Evolutionary conservation across 2,329 filamentous ascomycete genomes (phyloP), one percentile per base, ranked within the genome.

Genomic region (Alternaria panax): DNA sequence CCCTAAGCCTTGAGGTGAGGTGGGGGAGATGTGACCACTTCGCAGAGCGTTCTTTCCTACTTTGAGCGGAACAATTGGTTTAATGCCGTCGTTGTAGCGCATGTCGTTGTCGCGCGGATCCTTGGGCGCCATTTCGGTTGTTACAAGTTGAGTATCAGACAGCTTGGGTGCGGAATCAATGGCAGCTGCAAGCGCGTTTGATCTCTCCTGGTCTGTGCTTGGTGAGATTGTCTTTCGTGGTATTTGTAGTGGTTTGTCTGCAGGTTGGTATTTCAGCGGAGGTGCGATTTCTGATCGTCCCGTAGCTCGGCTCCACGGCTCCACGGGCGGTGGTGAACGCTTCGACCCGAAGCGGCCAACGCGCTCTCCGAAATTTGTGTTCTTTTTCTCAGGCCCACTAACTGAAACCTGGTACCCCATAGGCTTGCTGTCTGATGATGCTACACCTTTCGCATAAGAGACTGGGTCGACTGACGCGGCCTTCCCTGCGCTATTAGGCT

Each of bases 231-330:
- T 56, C 65, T 71, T 73, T 66, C 70, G 60, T 69, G 66, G 66
- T 55, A 90, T 80, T 60, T 79, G 84, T 41, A 90, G 77, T n/a
- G 87, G 86, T 57, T 84, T 78, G 14, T 84, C 84, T 59, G 81
- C 79, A 41, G 80, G 80, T 34, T 86, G 86, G 71, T 92, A 89
- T 70, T 82, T 84, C 36, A 92, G 84, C 4, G 90, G 88, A 43
- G 84, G 83, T 32, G 91, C 84, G 56, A 92, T 82, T 34, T 85
- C 81, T 41, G 84, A 84, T 64, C 90, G 86, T 27, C 91, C 91
- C 73, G 88, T 92, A 36, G 88, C 87, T 18, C 90, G 90, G 68
- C 88, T 89, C 91, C 91, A 93, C 57, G 88, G 81, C 53, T 81
- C 79, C 42, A 81, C 77, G 61, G 68, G 60, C n/a, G 69, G 66